phyloP scores from a whole-genome alignment of 345 rosid species.

The Turritis glabra region DNA sequence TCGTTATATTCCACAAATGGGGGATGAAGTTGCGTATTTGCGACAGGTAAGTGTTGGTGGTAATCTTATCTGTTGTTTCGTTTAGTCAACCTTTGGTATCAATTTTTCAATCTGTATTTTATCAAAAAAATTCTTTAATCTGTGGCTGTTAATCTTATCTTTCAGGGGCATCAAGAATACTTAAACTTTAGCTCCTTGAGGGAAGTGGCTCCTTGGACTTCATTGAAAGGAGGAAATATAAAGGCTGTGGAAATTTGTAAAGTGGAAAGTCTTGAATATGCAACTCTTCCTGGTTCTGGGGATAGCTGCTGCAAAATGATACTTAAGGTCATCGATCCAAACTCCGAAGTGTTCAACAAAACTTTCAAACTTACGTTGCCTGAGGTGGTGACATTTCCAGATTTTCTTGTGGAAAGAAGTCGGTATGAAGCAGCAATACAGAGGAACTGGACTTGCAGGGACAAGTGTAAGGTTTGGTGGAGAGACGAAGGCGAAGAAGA shows the following conservation, averaged over 20 bases:
- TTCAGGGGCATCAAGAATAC: constrained; percentile 96
- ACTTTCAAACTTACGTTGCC: constrained; percentile 75
- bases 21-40: constrained; percentile 84
- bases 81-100: constrained; percentile 22
- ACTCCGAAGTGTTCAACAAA: constrained; percentile 54
- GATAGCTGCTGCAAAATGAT: constrained; percentile 98
- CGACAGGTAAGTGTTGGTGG: constrained; percentile 66
- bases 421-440: constrained; percentile 76
- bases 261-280: constrained; percentile 81
- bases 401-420: constrained; percentile 93
- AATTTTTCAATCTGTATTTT: too few species aligned
- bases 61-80: neutral
- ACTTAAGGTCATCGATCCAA: constrained; percentile 71
- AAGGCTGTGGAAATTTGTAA: constrained; percentile 86
- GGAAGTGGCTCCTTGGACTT: constrained; percentile 78
- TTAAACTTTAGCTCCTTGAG: constrained; percentile 42
- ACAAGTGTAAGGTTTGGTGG: constrained; percentile 98
- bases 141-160: constrained; percentile 19
- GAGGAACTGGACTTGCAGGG: constrained; percentile 89
- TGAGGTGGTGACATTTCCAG: constrained; percentile 84
- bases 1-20: constrained; percentile 88
- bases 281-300: constrained; percentile 89
- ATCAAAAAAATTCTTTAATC: neutral
- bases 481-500: constrained; percentile 77
- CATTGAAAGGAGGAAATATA: constrained; percentile 52